Conservation (phyloP, 495 filamentous ascomycete genomes). For the Hypoxylon cercidicola region DNA sequence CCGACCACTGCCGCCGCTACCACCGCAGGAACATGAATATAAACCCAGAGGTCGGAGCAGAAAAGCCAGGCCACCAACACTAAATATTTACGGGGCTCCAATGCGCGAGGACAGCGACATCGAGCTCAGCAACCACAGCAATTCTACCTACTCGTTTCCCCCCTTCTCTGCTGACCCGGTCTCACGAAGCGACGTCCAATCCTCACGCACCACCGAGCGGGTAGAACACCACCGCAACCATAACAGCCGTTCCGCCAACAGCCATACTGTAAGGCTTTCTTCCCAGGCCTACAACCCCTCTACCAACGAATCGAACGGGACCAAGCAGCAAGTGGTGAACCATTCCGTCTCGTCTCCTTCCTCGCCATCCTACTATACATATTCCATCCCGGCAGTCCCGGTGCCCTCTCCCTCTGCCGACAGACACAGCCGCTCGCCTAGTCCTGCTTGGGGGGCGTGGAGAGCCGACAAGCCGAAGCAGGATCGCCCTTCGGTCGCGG, state of each 20-base stretch:
- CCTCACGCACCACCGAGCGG: slow-evolving; percentile 1
- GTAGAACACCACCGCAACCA: neutral
- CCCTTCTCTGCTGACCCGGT: neutral
- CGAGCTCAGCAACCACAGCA: neutral
- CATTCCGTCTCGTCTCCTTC: neutral
- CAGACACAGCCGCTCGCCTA: neutral
- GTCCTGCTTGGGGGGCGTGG: slow-evolving; percentile 27
- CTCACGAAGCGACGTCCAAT: slow-evolving; percentile 2
- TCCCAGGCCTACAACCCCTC: too few relatives aligned
- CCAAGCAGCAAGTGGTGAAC: neutral
- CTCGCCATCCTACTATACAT: neutral
- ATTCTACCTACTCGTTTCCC: neutral
- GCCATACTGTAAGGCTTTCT: neutral
- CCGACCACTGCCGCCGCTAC: neutral
- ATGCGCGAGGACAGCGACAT: neutral
- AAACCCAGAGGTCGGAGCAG: too few relatives aligned
- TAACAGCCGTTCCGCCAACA: neutral
- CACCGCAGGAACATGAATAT: neutral
- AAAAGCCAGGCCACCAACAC: neutral
- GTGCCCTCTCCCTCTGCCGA: neutral
- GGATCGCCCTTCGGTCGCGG: slow-evolving; percentile 13
- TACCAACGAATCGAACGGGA: too few relatives aligned
- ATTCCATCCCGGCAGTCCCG: neutral
- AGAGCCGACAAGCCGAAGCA: slow-evolving; percentile 17
- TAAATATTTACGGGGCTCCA: neutral